phyloP scores from a whole-genome alignment of 164 flowering plant genomes.

The Tetracentron sinense region DNA sequence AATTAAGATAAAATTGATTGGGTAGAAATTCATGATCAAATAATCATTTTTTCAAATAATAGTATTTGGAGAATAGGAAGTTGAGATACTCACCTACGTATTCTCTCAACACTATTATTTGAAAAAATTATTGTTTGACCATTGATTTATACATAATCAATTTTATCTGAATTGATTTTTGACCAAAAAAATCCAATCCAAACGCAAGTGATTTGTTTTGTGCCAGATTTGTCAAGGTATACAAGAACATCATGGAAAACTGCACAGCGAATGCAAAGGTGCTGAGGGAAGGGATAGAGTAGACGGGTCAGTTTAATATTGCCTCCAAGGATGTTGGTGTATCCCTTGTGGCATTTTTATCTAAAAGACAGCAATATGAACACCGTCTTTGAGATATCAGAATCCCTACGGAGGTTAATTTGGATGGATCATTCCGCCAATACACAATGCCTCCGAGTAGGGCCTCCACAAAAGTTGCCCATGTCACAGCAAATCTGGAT shows the following conservation, averaged over 20 bases:
- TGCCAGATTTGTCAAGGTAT: conserved; percentile 35
- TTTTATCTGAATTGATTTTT: too few relatives aligned
- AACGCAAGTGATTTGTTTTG: background rate
- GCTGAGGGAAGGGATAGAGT: conserved; percentile 41
- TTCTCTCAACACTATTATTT: too few relatives aligned
- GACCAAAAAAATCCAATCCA: too few relatives aligned
- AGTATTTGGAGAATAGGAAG: too few relatives aligned
- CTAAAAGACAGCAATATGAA: conserved; percentile 48
- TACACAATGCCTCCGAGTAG: conserved; percentile 37
- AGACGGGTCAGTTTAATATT: conserved; percentile 49
- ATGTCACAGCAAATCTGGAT: too few relatives aligned
- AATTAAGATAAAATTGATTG: too few relatives aligned
- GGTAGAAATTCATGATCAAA: too few relatives aligned
- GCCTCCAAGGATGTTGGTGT: conserved; percentile 61
- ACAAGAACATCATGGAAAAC: conserved; percentile 48
- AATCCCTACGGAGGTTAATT: conserved; percentile 42
- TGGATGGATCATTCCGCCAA: conserved; percentile 73
- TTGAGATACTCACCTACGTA: too few relatives aligned
- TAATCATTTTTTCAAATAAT: too few relatives aligned
- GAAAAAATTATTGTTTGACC: too few relatives aligned
- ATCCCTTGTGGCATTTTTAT: conserved; percentile 55
- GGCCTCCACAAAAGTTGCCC: conserved; percentile 15
- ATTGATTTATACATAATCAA: too few relatives aligned
- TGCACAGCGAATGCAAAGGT: conserved; percentile 49
- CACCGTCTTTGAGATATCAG: conserved; percentile 53